These are phyloP conservation scores for Exophiala alcalophila DNA, from an alignment of 2,329 filamentous ascomycete genomes.

Conservation along the genomic window DNA sequence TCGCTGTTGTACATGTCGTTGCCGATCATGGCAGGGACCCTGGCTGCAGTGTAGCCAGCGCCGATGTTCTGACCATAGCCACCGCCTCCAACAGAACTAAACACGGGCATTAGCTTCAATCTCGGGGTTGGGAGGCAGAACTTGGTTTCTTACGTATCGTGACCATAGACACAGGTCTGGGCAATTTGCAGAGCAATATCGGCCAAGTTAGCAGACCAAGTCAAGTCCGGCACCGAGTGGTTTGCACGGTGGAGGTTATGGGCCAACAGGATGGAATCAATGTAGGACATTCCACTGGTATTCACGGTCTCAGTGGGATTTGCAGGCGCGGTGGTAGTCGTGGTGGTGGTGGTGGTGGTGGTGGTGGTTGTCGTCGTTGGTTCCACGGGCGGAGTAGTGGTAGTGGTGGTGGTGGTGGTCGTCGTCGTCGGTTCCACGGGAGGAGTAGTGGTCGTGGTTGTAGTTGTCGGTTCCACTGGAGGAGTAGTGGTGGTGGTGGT, in stretches of 20 bases:
- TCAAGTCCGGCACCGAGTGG: slow-evolving; percentile 65
- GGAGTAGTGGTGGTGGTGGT: not conserved
- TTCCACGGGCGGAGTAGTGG: slow-evolving; percentile 1
- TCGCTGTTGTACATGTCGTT: slow-evolving; percentile 88
- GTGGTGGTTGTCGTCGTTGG: slow-evolving; percentile 3
- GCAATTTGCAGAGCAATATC: slow-evolving; percentile 63
- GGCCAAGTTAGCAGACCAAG: slow-evolving; percentile 64
- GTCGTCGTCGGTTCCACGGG: slow-evolving; percentile 26
- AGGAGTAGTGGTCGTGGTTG: slow-evolving; percentile 3
- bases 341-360: slow-evolving; percentile 5
- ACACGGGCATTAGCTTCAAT: not conserved
- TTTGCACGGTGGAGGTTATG: slow-evolving; percentile 86
- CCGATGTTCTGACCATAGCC: slow-evolving; percentile 91
- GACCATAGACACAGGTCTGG: slow-evolving; percentile 65
- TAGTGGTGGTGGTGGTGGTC: not conserved
- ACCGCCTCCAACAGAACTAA: slow-evolving; percentile 44
- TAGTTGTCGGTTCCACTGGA: not conserved
- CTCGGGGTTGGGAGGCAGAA: slow-evolving; percentile 21
- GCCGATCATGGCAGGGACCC: slow-evolving; percentile 66
- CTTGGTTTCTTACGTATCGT: slow-evolving; percentile 64
- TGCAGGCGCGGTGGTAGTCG: slow-evolving; percentile 37
- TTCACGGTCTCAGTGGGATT: slow-evolving; percentile 32
- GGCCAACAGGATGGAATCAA: slow-evolving; percentile 52
- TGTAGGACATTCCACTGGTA: slow-evolving; percentile 32
- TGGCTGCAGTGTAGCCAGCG: slow-evolving; percentile 55